A percentile compares a stretch with the other conserved stretches of the same genome.
Conservation (phyloP, 1,139 yeast genomes). For the Hemisphaericaspora xylanilytica region DNA sequence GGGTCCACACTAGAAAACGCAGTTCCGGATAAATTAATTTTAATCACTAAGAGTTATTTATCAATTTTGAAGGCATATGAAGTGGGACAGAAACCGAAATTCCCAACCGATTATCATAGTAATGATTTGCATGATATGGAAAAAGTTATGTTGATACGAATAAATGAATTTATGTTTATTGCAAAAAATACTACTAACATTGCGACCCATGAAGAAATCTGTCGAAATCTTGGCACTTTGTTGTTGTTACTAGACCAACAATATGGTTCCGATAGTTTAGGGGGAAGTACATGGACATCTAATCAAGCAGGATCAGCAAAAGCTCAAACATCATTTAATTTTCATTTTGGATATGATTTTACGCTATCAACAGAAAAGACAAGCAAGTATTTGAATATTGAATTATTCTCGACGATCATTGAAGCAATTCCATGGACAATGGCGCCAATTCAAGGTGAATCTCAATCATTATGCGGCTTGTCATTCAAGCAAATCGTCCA, state of each 20-base stretch:
- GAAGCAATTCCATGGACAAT: conserved; percentile 71
- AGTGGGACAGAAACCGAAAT: conserved; percentile 59
- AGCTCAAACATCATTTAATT: conserved; percentile 30
- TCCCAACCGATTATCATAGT: conserved; percentile 62
- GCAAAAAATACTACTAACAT: conserved; percentile 47
- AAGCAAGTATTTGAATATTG: conserved; percentile 44
- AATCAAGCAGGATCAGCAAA: conserved; percentile 3
- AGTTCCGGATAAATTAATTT: conserved; percentile 65
- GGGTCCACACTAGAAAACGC: conserved; percentile 58
- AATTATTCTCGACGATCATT: conserved; percentile 66
- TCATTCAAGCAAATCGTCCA: conserved; percentile 67
- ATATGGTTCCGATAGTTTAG: conserved; percentile 48
- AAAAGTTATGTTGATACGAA: conserved; percentile 5
- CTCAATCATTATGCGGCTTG: conserved; percentile 34
- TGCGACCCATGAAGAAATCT: conserved; percentile 71
- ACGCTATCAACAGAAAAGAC: conserved; percentile 20
- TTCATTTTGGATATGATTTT: conserved; percentile 55
- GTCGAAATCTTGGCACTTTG: conserved; percentile 58
- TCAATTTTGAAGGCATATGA: conserved; percentile 63
- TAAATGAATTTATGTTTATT: conserved; percentile 33
- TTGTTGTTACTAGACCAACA: conserved; percentile 59
- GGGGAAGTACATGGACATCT: conserved; percentile 12
- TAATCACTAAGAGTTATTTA: conserved; percentile 71
- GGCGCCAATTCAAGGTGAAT: conserved; percentile 27
- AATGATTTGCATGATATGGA: conserved; percentile 2